phyloP scores from a whole-genome alignment of 495 filamentous ascomycete species.

The Clavariopsis aquatica region DNA sequence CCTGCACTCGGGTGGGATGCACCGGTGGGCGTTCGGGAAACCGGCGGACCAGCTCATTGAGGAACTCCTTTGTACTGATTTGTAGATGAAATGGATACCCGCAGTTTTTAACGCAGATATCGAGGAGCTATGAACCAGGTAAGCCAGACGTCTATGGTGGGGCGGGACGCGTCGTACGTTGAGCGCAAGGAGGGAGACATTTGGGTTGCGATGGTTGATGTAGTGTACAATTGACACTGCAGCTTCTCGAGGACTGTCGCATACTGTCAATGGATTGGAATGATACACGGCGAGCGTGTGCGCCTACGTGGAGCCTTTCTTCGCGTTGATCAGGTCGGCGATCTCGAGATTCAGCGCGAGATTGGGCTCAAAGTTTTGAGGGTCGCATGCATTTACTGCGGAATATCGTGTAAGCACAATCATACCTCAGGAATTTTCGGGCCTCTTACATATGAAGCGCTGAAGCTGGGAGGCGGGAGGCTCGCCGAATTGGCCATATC shows the following conservation, averaged over 20 bases:
- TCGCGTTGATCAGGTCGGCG: slow-evolving; percentile 91
- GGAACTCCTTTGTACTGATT: slow-evolving; percentile 97
- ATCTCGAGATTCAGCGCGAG: slow-evolving; percentile 96
- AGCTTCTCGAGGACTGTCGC: slow-evolving; percentile 78
- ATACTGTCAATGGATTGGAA: neutral
- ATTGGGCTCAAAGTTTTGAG: slow-evolving; percentile 96
- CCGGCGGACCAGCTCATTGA: slow-evolving; percentile 94
- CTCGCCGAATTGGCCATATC: slow-evolving; percentile 80
- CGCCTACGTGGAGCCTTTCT: slow-evolving; percentile 87
- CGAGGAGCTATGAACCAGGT: slow-evolving; percentile 66
- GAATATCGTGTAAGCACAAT: slow-evolving; percentile 17
- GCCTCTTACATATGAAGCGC: slow-evolving; percentile 76
- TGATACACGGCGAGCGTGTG: neutral
- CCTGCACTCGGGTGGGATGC: slow-evolving; percentile 81
- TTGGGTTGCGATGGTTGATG: slow-evolving; percentile 94
- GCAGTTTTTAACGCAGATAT: slow-evolving; percentile 99
- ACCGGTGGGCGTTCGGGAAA: slow-evolving; percentile 93
- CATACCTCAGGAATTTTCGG: neutral
- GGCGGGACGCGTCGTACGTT: slow-evolving; percentile 36
- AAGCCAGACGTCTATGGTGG: slow-evolving; percentile 20
- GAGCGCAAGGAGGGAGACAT: slow-evolving; percentile 87
- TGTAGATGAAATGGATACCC: slow-evolving; percentile 98
- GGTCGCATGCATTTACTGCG: slow-evolving; percentile 85
- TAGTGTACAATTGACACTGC: slow-evolving; percentile 91
- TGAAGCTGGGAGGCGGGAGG: slow-evolving; percentile 81